phyloP scores from a whole-genome alignment of 2,329 filamentous ascomycete species.

The Sporothrix mexicana region DNA sequence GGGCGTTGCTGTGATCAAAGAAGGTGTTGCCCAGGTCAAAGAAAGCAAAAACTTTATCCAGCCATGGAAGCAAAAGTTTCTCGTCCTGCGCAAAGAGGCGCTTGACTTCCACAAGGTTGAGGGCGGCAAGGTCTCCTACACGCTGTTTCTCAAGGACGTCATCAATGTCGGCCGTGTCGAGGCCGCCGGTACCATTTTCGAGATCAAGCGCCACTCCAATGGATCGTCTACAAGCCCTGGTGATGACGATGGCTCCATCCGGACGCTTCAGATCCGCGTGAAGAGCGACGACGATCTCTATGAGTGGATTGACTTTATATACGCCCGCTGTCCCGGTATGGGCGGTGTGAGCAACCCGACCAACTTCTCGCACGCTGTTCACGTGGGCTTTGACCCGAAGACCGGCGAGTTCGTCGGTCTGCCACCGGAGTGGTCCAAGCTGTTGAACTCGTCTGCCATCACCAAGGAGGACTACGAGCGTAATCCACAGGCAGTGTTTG shows the following conservation, averaged over 20 bases:
- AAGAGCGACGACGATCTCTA: slow-evolving; percentile 97
- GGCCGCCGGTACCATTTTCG: slow-evolving; percentile 88
- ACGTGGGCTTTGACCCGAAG: slow-evolving; percentile 95
- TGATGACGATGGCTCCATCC: slow-evolving; percentile 79
- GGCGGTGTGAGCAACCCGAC: slow-evolving; percentile 98
- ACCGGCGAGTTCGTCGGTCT: slow-evolving; percentile 94
- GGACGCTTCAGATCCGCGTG: slow-evolving; percentile 88
- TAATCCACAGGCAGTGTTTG: slow-evolving; percentile 85
- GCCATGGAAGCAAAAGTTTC: slow-evolving; percentile 86
- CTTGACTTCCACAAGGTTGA: slow-evolving; percentile 95
- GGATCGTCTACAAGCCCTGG: slow-evolving; percentile 72
- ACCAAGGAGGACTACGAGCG: slow-evolving; percentile 99
- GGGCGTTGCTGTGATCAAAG: slow-evolving; percentile 76
- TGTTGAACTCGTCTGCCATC: slow-evolving; percentile 93
- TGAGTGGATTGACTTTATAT: slow-evolving; percentile 98
- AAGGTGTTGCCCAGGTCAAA: slow-evolving; percentile 85
- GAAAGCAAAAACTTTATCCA: slow-evolving; percentile 87
- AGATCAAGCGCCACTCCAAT: slow-evolving; percentile 80
- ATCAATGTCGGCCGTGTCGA: slow-evolving; percentile 90
- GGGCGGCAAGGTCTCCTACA: slow-evolving; percentile 84
- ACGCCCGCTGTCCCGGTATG: slow-evolving; percentile 95
- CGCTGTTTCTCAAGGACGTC: slow-evolving; percentile 84
- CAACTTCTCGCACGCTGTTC: slow-evolving; percentile 95
- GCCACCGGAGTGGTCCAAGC: slow-evolving; percentile 94
- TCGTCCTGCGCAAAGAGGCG: slow-evolving; percentile 89